Base-by-base conservation (phyloP, 2,329 filamentous ascomycete genomes). In the Aspergillus tubingensis region DNA sequence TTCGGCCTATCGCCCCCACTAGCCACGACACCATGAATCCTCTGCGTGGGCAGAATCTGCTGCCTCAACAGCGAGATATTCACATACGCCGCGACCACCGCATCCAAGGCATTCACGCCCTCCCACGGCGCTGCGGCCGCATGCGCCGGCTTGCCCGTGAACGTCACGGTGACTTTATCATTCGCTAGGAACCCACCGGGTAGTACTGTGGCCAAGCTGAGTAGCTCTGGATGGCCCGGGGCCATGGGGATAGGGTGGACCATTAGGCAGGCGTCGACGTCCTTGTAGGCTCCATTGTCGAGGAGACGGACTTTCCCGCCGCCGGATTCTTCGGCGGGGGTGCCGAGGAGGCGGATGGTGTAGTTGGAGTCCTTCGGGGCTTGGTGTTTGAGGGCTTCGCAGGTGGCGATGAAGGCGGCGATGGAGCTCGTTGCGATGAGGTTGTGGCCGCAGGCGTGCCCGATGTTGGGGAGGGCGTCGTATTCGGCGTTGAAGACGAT, bases 61-160 rank as follows among this genome's bases (percentile, higher is more conserved):
- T 86, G 84, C 2, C 85, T 77, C 6, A 86, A 74, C 2, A 83
- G 76, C 0, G 81, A 81, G 10, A 86, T 71, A 50, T 70, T 72
- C 25, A 72, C 68, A 60, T 77, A 78, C 0, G 72, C 80, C 0
- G 79, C 77, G 3, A 86, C 75, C 13, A 85, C 73, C 0, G 83
- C 84, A 65, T 87, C 85, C 1, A 86, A 76, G 0, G 85, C 85
- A 68, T 87, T 86, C 64, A 82, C 77, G 0, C 84, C 85, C 13
- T 83, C 75, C 84, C 83, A 86, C 0, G 84, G 85, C 5, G 74
- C 80, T 3, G 80, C 80, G 1, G 81, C 84, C 0, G 83, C 84
- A 68, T 86, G 84, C 0, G 85, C 83, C 50, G 82, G 81, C 41
- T 80, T 79, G 0, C 85, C 85, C 1, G 70, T 73, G 61, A 81